Percentiles rank a stretch among this genome's conserved stretches.
Conservation (phyloP, 805 yeast species). For the Starmerella riodocensis region DNA sequence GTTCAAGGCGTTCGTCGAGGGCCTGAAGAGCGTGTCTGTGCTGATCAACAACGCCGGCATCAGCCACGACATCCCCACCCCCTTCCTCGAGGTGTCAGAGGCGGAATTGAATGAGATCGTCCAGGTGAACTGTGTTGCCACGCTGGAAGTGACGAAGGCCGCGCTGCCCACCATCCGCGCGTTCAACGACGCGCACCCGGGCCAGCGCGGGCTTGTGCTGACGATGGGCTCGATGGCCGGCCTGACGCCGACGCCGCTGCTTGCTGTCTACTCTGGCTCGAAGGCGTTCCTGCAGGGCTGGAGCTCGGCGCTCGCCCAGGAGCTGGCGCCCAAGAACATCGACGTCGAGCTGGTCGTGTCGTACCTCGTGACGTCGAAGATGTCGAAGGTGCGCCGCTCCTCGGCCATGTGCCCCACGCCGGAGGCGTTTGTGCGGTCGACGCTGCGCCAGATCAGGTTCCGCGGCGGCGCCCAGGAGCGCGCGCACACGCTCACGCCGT, state of each 20-base stretch:
- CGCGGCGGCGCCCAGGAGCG: constrained; percentile 89
- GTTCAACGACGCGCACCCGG: constrained; percentile 33
- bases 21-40: constrained; percentile 47
- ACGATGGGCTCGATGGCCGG: constrained; percentile 98
- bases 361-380: constrained; percentile 83
- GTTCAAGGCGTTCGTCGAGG: constrained; percentile 34
- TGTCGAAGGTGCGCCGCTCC: constrained; percentile 82
- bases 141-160: constrained; percentile 70
- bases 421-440: constrained; percentile 58
- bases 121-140: constrained; percentile 72
- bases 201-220: constrained; percentile 51
- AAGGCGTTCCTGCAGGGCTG: constrained; percentile 90
- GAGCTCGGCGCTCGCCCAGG: constrained; percentile 82
- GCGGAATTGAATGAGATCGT: constrained; percentile 68
- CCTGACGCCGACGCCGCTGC: constrained; percentile 75
- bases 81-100: constrained; percentile 67
- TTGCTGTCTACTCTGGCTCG: constrained; percentile 92
- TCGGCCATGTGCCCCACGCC: constrained; percentile 73
- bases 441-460: constrained; percentile 59
- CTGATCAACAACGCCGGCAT: constrained; percentile 89
- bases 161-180: constrained; percentile 56
- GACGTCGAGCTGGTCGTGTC: constrained; percentile 81
- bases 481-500: constrained; percentile 77
- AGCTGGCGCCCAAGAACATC: constrained; percentile 50
- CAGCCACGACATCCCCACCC: constrained; percentile 89